Conservation (phyloP, 2,329 filamentous ascomycete species). For the Nannizzia gypsea region DNA sequence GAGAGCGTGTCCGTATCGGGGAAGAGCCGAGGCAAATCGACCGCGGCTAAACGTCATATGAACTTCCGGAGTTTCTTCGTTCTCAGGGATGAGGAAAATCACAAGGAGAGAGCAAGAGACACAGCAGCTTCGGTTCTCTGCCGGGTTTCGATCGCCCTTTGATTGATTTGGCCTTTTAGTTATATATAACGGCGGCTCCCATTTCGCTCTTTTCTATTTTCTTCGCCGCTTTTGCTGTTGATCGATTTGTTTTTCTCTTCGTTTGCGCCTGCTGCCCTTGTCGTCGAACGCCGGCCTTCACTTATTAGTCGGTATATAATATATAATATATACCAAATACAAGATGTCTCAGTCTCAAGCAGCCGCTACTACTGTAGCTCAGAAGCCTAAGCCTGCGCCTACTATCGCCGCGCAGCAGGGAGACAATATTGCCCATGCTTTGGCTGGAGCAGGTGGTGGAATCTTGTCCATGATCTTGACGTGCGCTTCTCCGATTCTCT, state of each 20-base stretch:
- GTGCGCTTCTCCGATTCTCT: constrained; percentile 19
- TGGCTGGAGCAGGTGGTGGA: constrained; percentile 85
- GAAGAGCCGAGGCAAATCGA: neutral
- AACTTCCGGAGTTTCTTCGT: neutral
- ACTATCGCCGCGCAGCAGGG: constrained; percentile 67
- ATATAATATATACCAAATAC: neutral
- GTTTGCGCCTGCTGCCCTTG: neutral
- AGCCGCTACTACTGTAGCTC: constrained; percentile 18
- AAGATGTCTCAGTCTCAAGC: constrained; percentile 29
- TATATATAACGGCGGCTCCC: neutral
- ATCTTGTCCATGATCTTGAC: constrained; percentile 93
- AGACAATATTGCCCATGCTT: constrained; percentile 92
- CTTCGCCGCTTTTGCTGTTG: neutral
- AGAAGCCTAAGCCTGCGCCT: constrained; percentile 29
- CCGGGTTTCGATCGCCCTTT: neutral
- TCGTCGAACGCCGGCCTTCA: neutral
- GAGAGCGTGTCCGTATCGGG: neutral
- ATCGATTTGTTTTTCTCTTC: neutral
- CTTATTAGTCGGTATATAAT: neutral
- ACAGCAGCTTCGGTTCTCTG: neutral
- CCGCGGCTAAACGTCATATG: constrained; percentile 1
- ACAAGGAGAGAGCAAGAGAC: neutral
- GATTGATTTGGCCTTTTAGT: neutral
- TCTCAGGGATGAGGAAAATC: neutral
- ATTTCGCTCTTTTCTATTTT: neutral